A percentile compares a stretch with the other conserved stretches of the same genome.
Evolutionary conservation across 768 basidiomycete genomes (phyloP).

Genomic region (Tephrocybe sp.): DNA sequence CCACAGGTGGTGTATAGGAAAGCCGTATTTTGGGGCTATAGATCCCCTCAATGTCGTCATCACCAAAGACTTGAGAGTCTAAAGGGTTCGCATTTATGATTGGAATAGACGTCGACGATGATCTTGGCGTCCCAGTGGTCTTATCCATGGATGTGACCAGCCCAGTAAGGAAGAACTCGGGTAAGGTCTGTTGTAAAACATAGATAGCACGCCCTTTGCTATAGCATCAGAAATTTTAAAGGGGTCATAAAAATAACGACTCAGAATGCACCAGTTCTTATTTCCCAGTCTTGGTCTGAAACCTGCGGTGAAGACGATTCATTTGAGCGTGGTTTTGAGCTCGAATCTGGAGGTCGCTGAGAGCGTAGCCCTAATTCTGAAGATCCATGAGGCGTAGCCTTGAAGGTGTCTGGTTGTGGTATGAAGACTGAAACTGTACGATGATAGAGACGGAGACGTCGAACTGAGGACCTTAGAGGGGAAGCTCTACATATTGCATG

Average conservation of each 20-base stretch:
- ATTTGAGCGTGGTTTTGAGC: constrained; percentile 23
- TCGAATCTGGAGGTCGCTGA: constrained; percentile 31
- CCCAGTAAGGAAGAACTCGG: constrained; percentile 67
- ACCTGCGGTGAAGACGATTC: constrained; percentile 28
- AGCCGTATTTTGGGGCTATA: constrained; percentile 66
- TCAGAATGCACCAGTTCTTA: constrained; percentile 58
- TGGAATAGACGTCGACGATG: constrained; percentile 21
- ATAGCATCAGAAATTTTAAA: constrained; percentile 7
- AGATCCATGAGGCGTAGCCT: neutral
- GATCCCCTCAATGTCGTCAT: constrained; percentile 41
- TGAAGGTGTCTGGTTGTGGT: neutral
- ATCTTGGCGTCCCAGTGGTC: constrained; percentile 34
- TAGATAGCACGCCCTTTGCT: constrained; percentile 65
- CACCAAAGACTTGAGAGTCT: constrained; percentile 20
- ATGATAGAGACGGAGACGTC: constrained; percentile 2
- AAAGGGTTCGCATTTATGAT: constrained; percentile 27
- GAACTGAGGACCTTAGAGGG: neutral
- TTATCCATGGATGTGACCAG: constrained; percentile 57
- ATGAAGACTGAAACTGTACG: neutral
- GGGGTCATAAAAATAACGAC: neutral
- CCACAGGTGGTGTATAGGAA: constrained; percentile 65
- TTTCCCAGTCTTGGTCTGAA: constrained; percentile 75
- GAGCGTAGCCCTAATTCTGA: constrained; percentile 32
- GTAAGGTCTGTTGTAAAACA: constrained; percentile 65
- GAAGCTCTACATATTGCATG: constrained; percentile 5